phyloP scores from a whole-genome alignment of 768 basidiomycete genomes.

The Auriculariales sp. region DNA sequence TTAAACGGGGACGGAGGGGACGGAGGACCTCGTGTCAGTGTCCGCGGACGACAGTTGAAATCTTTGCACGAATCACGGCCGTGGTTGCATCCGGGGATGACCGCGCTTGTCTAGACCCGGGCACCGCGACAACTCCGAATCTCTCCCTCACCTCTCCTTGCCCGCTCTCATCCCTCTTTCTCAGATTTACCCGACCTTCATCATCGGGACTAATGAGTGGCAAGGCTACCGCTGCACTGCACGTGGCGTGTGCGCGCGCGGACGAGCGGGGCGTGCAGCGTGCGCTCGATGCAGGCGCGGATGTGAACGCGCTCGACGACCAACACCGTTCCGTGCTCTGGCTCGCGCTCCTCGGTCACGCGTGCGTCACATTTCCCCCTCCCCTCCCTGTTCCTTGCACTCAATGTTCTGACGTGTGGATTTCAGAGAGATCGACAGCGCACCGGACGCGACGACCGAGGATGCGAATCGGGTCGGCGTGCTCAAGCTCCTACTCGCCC shows the following conservation, averaged over 20 bases:
- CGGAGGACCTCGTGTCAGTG: too few species aligned
- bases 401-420: not conserved
- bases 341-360: slow-evolving; percentile 38
- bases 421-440: not conserved
- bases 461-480: slow-evolving; percentile 34
- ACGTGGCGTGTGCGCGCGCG: slow-evolving; percentile 37
- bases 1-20: too few species aligned
- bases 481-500: slow-evolving; percentile 38
- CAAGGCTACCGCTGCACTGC: slow-evolving; percentile 13
- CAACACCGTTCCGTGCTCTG: slow-evolving; percentile 49
- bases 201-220: too few species aligned
- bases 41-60: too few species aligned
- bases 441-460: not conserved
- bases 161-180: too few species aligned
- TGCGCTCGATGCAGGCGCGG: slow-evolving; percentile 44
- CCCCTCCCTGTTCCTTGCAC: not conserved
- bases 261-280: slow-evolving; percentile 36
- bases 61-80: too few species aligned
- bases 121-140: too few species aligned
- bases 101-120: too few species aligned
- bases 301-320: slow-evolving; percentile 51
- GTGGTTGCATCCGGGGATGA: too few species aligned
- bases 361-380: slow-evolving; percentile 2
- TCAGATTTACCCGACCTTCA: too few species aligned
- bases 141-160: too few species aligned